phyloP scores from a whole-genome alignment of 2,329 filamentous ascomycete genomes.

The Leptodontidium sp. region DNA sequence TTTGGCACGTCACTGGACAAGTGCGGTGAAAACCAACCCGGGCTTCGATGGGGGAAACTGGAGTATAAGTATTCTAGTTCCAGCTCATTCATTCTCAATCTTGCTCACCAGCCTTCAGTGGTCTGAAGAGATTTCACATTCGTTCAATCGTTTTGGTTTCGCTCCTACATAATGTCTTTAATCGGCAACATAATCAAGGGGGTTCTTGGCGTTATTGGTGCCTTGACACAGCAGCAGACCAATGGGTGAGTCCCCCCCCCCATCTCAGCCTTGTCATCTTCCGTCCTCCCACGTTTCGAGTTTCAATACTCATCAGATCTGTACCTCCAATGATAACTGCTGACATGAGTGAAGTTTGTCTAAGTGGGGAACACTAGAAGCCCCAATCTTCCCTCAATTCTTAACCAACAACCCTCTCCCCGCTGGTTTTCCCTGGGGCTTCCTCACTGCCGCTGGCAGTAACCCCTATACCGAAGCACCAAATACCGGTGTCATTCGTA shows the following conservation, averaged over 20 bases:
- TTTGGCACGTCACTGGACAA: not conserved
- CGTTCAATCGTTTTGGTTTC: not conserved
- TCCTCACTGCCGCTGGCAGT: conserved; percentile 49
- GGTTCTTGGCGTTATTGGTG: conserved; percentile 28
- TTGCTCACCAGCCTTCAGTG: conserved; percentile 26
- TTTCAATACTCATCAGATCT: conserved; percentile 7
- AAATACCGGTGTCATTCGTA: conserved; percentile 50
- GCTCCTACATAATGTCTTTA: conserved; percentile 32
- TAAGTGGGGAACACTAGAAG: conserved; percentile 37
- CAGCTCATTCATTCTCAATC: conserved; percentile 34
- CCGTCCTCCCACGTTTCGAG: not conserved
- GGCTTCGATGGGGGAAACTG: not conserved
- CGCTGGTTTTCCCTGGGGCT: conserved; percentile 62
- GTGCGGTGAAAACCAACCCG: not conserved
- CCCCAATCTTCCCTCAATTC: conserved; percentile 50
- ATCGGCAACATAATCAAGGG: conserved; percentile 30
- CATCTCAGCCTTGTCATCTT: not conserved
- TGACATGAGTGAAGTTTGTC: conserved; percentile 25
- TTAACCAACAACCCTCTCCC: conserved; percentile 59
- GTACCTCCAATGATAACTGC: not conserved
- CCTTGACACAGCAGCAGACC: conserved; percentile 38
- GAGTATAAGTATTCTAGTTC: conserved; percentile 26
- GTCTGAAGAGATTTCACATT: conserved; percentile 14
- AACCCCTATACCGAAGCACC: conserved; percentile 50
- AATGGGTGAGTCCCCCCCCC: conserved; percentile 37